phyloP scores from a whole-genome alignment of 2,329 filamentous ascomycete species.

The Colletotrichum caudatum region DNA sequence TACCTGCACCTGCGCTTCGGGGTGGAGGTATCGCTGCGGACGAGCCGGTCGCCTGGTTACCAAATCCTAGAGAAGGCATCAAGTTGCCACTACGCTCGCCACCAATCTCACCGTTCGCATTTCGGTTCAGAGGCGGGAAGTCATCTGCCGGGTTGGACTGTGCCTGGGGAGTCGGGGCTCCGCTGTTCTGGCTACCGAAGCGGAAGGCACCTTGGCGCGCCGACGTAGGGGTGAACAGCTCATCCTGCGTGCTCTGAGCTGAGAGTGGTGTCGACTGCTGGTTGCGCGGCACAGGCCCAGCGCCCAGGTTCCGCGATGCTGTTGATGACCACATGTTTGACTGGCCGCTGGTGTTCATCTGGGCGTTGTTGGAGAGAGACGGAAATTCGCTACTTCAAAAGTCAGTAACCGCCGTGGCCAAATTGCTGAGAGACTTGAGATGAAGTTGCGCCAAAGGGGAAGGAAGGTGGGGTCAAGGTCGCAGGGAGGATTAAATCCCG shows the following conservation, averaged over 20 bases:
- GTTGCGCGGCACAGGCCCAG: constrained; percentile 63
- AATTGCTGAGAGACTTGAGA: background rate
- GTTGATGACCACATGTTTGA: constrained; percentile 67
- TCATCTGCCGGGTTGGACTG: constrained; percentile 67
- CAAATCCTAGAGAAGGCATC: constrained; percentile 67
- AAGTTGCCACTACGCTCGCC: constrained; percentile 65
- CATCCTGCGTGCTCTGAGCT: constrained; percentile 64
- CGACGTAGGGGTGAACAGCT: constrained; percentile 57
- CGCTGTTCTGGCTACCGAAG: constrained; percentile 60
- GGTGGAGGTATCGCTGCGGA: constrained; percentile 51
- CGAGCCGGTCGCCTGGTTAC: constrained; percentile 56
- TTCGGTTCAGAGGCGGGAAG: constrained; percentile 71
- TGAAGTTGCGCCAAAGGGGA: background rate
- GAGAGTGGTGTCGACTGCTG: constrained; percentile 63
- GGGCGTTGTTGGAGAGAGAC: constrained; percentile 71
- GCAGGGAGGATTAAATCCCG: background rate
- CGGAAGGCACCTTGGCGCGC: constrained; percentile 64
- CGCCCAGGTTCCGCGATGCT: constrained; percentile 60
- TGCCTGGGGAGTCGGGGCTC: constrained; percentile 57
- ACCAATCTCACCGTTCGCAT: constrained; percentile 68
- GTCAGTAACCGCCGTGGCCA: constrained; percentile 44
- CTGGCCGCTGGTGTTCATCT: constrained; percentile 62
- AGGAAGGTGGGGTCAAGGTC: constrained; percentile 5
- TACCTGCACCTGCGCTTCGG: constrained; percentile 60
- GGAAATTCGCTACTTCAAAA: constrained; percentile 69